Evolutionary conservation across 768 basidiomycete species (phyloP).

Genomic region (Boletus pseudo-olivaceus): DNA sequence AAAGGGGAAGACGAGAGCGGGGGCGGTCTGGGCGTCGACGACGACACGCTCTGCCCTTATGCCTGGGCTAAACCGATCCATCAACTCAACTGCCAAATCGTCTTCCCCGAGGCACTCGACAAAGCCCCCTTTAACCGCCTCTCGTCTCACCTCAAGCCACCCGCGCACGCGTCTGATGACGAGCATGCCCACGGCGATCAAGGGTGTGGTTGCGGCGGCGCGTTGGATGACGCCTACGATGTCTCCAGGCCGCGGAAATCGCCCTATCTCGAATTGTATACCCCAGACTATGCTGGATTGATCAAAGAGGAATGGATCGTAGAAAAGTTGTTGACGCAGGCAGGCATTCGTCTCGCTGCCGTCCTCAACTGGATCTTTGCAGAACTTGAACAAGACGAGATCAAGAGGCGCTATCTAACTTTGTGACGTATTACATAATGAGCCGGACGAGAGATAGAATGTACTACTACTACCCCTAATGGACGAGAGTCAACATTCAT

Average conservation of each 20-base stretch:
- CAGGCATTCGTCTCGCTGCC: slow-evolving; percentile 79
- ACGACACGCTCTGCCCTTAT: slow-evolving; percentile 67
- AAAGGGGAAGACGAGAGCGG: background rate
- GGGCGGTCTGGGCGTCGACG: slow-evolving; percentile 43
- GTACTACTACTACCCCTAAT: background rate
- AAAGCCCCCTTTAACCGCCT: slow-evolving; percentile 18
- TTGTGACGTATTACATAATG: background rate
- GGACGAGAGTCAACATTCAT: background rate
- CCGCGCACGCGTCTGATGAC: background rate
- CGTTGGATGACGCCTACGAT: background rate
- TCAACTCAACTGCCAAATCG: slow-evolving; percentile 74
- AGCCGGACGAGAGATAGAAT: background rate
- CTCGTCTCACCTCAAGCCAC: slow-evolving; percentile 29
- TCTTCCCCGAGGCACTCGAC: slow-evolving; percentile 76
- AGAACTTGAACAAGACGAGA: slow-evolving; percentile 6
- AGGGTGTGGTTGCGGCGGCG: background rate
- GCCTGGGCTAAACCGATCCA: slow-evolving; percentile 75
- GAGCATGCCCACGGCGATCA: background rate
- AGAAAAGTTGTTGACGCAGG: slow-evolving; percentile 81
- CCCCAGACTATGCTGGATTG: slow-evolving; percentile 69
- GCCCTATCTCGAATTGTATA: slow-evolving; percentile 69
- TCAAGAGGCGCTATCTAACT: background rate
- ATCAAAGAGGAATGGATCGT: slow-evolving; percentile 67
- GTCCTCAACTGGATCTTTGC: slow-evolving; percentile 72
- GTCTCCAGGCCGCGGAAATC: slow-evolving; percentile 15